Conservation (phyloP, 2,329 filamentous ascomycete genomes). For the Atkinsonella texensis region DNA sequence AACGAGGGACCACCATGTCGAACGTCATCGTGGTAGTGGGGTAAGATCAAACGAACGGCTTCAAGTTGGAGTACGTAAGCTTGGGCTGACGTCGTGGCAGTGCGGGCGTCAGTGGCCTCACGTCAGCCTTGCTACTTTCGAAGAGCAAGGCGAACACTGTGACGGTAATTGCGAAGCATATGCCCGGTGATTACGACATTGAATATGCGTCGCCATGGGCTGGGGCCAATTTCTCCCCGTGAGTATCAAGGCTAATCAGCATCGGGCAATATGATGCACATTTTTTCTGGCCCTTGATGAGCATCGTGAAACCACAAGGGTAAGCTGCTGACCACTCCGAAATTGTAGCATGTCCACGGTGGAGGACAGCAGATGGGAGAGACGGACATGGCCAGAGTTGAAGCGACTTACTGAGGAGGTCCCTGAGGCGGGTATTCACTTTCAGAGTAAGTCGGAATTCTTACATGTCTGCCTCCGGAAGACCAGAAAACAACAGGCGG, state of each 20-base stretch:
- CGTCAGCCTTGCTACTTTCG: constrained; percentile 35
- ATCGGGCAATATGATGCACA: background rate
- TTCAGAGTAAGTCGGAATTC: constrained; percentile 42
- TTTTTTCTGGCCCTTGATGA: background rate
- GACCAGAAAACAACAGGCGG: too few relatives aligned
- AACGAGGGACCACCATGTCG: background rate
- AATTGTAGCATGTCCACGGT: constrained; percentile 29
- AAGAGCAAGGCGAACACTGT: constrained; percentile 35
- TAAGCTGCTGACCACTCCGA: background rate
- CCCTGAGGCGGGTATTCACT: constrained; percentile 70
- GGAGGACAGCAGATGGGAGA: constrained; percentile 43
- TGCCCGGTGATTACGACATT: constrained; percentile 87
- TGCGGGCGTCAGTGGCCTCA: constrained; percentile 40
- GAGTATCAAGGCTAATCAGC: constrained; percentile 18
- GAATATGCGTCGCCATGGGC: constrained; percentile 88
- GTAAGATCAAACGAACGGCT: constrained; percentile 13
- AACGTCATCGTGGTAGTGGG: constrained; percentile 16
- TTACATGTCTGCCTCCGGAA: background rate
- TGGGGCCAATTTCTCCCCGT: constrained; percentile 70
- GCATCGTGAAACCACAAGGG: background rate
- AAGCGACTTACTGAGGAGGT: constrained; percentile 44
- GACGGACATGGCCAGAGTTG: constrained; percentile 51
- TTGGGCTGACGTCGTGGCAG: constrained; percentile 12
- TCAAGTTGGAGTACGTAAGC: background rate
- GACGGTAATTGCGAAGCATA: constrained; percentile 72